phyloP scores from a whole-genome alignment of 208 protist species.

The Acanthamoeba divionensis region DNA sequence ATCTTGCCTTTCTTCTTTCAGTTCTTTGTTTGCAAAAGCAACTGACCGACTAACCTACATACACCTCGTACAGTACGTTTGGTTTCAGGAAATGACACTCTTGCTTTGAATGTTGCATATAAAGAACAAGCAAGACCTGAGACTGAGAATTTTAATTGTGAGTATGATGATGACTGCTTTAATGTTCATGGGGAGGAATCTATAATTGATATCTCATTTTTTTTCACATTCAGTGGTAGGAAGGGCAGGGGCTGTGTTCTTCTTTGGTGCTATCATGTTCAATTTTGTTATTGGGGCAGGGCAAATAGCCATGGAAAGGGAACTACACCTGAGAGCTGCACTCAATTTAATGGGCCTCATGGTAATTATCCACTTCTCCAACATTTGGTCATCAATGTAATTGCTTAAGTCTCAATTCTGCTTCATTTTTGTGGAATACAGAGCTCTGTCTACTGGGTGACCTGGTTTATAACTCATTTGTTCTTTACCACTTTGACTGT shows the following conservation, averaged over 20 bases:
- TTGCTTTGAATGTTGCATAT: background rate
- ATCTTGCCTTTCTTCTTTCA: background rate
- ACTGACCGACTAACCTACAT: background rate
- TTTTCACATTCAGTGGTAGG: constrained; percentile 1
- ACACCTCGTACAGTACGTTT: background rate
- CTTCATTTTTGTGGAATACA: background rate
- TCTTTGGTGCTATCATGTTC: constrained; percentile 71
- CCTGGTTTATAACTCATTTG: constrained; percentile 61
- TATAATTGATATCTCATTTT: no score
- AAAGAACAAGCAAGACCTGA: constrained; percentile 27
- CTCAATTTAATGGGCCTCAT: constrained; percentile 75
- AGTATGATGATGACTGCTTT: no score
- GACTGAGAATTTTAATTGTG: background rate
- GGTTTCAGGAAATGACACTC: constrained; percentile 5
- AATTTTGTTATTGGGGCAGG: constrained; percentile 65
- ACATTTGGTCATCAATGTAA: background rate
- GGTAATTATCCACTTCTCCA: background rate
- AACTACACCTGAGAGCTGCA: constrained; percentile 63
- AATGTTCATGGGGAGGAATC: no score
- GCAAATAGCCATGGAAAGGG: constrained; percentile 63
- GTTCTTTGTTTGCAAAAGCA: background rate
- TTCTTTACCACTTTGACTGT: constrained; percentile 12
- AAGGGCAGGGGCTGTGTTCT: constrained; percentile 52
- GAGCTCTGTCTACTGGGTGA: constrained; percentile 60
- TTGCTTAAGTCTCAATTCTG: background rate